Evolutionary conservation across 345 rosid species (phyloP), one percentile per base, ranked within the genome.

Genomic region (Hibiscus trionum): DNA sequence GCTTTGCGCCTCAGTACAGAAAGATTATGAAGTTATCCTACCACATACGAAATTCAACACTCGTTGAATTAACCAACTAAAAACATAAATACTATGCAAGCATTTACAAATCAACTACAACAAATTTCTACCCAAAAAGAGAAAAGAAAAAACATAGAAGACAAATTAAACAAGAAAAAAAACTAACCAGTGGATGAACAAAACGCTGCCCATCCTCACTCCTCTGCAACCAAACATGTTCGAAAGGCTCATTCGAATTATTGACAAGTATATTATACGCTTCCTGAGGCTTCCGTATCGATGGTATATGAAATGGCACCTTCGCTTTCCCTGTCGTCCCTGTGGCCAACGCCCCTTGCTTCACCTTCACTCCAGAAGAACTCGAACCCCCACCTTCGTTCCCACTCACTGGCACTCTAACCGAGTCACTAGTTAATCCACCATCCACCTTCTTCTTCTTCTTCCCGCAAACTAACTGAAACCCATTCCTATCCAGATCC

Each of bases 151-250:
- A 52, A 15, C 26, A n/a, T 12, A 50, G 60, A 60, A 9, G 68
- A 10, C 17, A 63, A 11, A 35, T 39, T 11, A 17, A 46, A 75
- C 63, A 6, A 11, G 8, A 72, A 69, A 61, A 69, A 61, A 52
- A 52, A 85, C 90, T 72, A 78, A 91, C 97, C 90, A 91, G 78
- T 14, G 97, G 97, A 82, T 94, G 98, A 87, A 90, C 71, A 68
- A 82, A 81, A 8, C 74, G 78, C 71, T 67, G 75, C 47, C 80
- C 86, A n/a, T 91, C 93, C n/a, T 86, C 95, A 69, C 81, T 85
- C 81, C 50, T 87, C 77, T 85, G 81, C 86, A 94, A 63, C 96
- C 90, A 90, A 73, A 90, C 86, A 81, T 94, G 98, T 37, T 87
- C 84, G 75, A 94, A 91, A 0, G 90, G 90, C 73, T 71, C 76